phyloP scores from a whole-genome alignment of 1,284 basidiomycete genomes.

The Cutaneotrichosporon cavernicola region DNA sequence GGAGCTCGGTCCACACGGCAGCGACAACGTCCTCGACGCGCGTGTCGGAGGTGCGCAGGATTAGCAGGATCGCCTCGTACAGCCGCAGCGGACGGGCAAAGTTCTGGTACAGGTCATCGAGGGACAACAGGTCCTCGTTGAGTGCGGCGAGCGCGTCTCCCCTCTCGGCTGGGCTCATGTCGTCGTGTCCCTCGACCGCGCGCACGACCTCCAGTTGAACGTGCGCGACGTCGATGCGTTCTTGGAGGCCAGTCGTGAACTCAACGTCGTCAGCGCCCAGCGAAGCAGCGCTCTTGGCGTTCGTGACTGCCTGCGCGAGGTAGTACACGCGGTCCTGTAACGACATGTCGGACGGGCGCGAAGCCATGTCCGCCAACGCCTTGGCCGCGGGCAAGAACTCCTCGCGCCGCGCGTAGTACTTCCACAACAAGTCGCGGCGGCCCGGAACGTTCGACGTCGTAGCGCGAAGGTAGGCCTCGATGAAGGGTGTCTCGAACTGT shows the following conservation, averaged over 20 bases:
- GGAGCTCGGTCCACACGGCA: constrained; percentile 84
- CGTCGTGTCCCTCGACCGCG: constrained; percentile 50
- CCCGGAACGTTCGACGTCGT: constrained; percentile 50
- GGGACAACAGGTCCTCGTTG: constrained; percentile 54
- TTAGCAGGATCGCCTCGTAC: constrained; percentile 79
- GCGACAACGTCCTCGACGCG: constrained; percentile 76
- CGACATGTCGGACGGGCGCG: constrained; percentile 68
- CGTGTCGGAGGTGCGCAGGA: constrained; percentile 90
- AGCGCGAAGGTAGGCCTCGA: constrained; percentile 75
- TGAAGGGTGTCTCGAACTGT: constrained; percentile 48
- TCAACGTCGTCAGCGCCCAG: constrained; percentile 74
- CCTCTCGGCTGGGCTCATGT: constrained; percentile 56
- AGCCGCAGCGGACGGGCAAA: constrained; percentile 87
- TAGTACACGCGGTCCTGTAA: constrained; percentile 78
- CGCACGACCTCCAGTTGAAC: constrained; percentile 80
- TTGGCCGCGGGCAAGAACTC: constrained; percentile 81
- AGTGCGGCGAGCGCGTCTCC: constrained; percentile 64
- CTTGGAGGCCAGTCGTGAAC: constrained; percentile 88
- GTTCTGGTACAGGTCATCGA: constrained; percentile 71
- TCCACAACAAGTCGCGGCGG: constrained; percentile 91
- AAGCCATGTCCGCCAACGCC: constrained; percentile 80
- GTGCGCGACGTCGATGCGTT: constrained; percentile 94
- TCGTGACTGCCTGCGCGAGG: constrained; percentile 87
- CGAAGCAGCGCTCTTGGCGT: constrained; percentile 89
- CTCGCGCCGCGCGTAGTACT: constrained; percentile 90